Evolutionary conservation across 768 basidiomycete species (phyloP), one percentile per base, ranked within the genome.

Genomic region (Artomyces pyxidatus): DNA sequence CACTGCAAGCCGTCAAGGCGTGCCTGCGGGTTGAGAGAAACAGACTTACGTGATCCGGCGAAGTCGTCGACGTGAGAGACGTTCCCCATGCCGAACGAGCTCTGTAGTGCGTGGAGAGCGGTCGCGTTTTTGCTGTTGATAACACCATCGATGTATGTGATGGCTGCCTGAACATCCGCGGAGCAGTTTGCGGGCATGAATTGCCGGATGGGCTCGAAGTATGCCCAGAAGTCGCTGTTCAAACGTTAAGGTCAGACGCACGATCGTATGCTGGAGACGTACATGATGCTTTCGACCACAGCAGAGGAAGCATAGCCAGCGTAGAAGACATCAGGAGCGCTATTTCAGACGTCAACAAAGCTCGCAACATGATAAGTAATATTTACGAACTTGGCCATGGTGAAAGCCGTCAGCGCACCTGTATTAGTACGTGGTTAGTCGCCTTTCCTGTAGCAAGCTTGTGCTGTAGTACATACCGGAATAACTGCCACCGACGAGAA

Each of bases 131-230:
- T 68, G 3, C 66, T 66, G 0, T 64, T 63, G 55, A 85, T 78
- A 6, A 78, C 76, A 46, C 70, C 44, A 58, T 87, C 85, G 32
- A 87, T 65, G 55, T 83, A 73, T 5, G 72, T 58, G 46, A 87
- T 73, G 14, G 81, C 83, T 4, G 73, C 74, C 60, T 83, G 67
- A 26, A 86, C 73, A 57, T 88, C 86, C 0, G 81, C 74, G 7
- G 83, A 85, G 65, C 86, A 88, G 62, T 88, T 88, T 53, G 58
- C 42, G 2, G 84, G 80, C 82, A 85, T 86, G 57, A 77, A 66
- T 55, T 76, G 68, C 14, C 77, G 77, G 55, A 84, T 76, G 11
- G 84, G 84, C 51, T 85, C 83, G 61, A 83, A 86, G 58, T 86
- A 88, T 53, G 68, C 69, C 81, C 81, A 85, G 59, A 77, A 83